Evolutionary conservation across 1,284 basidiomycete species (phyloP).

Genomic region (Phylloporus sp.): DNA sequence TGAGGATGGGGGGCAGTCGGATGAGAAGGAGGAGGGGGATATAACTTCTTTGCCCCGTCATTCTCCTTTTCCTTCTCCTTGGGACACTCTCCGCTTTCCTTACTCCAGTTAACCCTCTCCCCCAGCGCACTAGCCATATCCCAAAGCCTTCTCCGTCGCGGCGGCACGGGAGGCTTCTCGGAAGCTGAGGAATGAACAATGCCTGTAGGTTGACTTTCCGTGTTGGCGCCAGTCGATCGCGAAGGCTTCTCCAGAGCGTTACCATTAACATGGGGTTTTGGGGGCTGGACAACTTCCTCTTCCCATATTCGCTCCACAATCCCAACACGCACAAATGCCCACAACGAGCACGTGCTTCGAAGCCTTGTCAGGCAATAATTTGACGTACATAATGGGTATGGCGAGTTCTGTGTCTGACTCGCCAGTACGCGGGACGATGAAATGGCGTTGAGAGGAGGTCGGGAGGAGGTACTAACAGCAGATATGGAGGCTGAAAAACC

Average conservation of each 20-base stretch:
- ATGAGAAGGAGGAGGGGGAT: constrained; percentile 50
- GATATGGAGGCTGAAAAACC: constrained; percentile 27
- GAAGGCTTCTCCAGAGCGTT: constrained; percentile 12
- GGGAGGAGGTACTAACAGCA: constrained; percentile 31
- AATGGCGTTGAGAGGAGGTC: constrained; percentile 33
- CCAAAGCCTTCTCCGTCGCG: constrained; percentile 62
- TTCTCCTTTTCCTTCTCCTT: constrained; percentile 43
- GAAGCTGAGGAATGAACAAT: neutral
- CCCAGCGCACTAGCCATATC: constrained; percentile 63
- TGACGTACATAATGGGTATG: constrained; percentile 79
- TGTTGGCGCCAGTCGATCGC: neutral
- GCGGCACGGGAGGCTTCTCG: constrained; percentile 58
- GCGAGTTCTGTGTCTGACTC: constrained; percentile 30
- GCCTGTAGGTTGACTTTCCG: constrained; percentile 14
- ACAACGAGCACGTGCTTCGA: constrained; percentile 88
- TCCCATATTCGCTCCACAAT: constrained; percentile 88
- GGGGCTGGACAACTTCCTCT: constrained; percentile 66
- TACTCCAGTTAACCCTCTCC: constrained; percentile 56
- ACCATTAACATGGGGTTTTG: constrained; percentile 31
- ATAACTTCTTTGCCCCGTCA: constrained; percentile 34
- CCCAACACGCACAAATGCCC: constrained; percentile 86
- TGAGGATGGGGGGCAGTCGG: constrained; percentile 40
- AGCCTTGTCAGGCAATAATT: constrained; percentile 84
- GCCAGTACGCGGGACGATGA: constrained; percentile 31
- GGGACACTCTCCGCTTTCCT: constrained; percentile 32